Base-by-base conservation (phyloP, 345 rosid genomes). In the Sonneratia caseolaris region DNA sequence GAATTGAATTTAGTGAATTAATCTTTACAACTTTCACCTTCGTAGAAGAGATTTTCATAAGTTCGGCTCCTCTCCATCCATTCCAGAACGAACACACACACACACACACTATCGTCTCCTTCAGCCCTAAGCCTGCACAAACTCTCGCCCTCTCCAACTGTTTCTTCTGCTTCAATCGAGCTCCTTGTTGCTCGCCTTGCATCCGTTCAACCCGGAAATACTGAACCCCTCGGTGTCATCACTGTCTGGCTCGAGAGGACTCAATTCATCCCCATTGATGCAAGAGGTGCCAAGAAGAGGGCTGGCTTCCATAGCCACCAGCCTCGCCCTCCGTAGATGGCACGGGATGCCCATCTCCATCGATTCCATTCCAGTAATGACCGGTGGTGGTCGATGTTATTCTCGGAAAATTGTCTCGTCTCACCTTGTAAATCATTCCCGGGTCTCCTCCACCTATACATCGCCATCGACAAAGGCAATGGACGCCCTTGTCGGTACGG, bases 311-410 rank as follows among this genome's bases (percentile, higher is more conserved):
- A 76, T 74, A 15, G 75, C 76, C 37, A 82, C 16, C 32, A 27
- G 32, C 57, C 77, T 82, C 24, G 82, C 84, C 47, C 72, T 78
- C 4, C 42, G 43, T 32, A 82, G 75, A n/a, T 43, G 71, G 10
- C 21, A 22, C 4, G 78, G 80, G 19, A 82, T 56, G 19, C 51
- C 65, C 47, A 43, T 16, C 40, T 79, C 82, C 7, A 79, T 73
- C 32, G 79, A 79, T 43, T 82, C 81, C 74, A 79, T 43, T 82
- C 81, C 74, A 82, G 27, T 49, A 77, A 45, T 1, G 78, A 69
- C 21, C 66, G 40, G 67, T 75, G 77, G 53, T 73, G 79, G 36
- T 68, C 74, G 72, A 75, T 65, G 53, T 68, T 64, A 37, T 38
- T 68, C 13, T 71, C 75, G 27, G 79, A 79, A 21, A 77, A 79